Conservation (phyloP, 257 asterid genomes). For the Lavandula angustifolia region DNA sequence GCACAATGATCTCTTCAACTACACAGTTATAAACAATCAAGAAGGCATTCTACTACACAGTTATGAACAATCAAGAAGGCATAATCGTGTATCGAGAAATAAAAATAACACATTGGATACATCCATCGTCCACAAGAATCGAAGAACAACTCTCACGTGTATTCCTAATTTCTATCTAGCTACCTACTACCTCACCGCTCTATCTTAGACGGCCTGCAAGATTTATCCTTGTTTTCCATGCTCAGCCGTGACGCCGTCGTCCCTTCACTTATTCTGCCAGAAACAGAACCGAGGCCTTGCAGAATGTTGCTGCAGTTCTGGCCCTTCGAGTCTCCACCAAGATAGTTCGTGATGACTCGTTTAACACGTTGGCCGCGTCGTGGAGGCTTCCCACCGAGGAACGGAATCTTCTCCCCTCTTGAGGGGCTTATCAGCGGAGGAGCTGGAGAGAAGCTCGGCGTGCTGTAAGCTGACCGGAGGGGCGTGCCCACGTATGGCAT, state of each 20-base stretch:
- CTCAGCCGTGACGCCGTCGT: constrained; percentile 37
- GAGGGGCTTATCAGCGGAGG: constrained; percentile 55
- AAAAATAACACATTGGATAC: constrained; percentile 25
- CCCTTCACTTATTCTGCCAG: constrained; percentile 48
- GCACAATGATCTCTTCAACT: too few relatives aligned
- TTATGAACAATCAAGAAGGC: constrained; percentile 4
- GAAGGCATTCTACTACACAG: too few relatives aligned
- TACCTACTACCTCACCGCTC: constrained; percentile 32
- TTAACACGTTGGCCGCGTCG: constrained; percentile 78
- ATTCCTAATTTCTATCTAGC: background rate
- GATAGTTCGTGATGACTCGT: constrained; percentile 68
- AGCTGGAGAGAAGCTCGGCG: constrained; percentile 72
- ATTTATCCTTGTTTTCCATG: constrained; percentile 39
- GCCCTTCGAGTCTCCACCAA: constrained; percentile 57
- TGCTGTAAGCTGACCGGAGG: constrained; percentile 50
- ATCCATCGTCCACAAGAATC: constrained; percentile 11
- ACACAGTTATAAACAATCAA: too few relatives aligned
- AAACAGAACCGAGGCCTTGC: constrained; percentile 53
- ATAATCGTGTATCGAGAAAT: constrained; percentile 18
- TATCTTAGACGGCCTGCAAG: constrained; percentile 32
- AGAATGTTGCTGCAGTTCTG: constrained; percentile 47
- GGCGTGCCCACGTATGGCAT: constrained; percentile 66
- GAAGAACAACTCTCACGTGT: constrained; percentile 11
- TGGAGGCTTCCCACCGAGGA: constrained; percentile 54
- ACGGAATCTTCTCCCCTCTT: constrained; percentile 70